Base-by-base conservation (phyloP, 2,329 filamentous ascomycete genomes). In the Truncatella angustata region DNA sequence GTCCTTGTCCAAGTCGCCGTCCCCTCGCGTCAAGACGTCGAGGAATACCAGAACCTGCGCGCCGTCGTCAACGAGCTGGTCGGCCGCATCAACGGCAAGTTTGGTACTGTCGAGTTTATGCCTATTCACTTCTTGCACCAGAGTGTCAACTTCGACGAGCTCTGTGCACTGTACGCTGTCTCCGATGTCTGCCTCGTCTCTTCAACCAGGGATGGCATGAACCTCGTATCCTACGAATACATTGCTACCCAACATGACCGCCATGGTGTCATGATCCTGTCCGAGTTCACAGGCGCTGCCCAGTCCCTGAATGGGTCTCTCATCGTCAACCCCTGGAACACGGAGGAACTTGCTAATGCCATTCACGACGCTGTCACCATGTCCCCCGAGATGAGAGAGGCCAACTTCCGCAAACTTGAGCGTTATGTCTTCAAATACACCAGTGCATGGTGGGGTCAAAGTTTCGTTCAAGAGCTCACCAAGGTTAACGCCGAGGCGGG, bases 91-190 rank as follows among this genome's bases (percentile, higher is more conserved):
- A 99, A 99, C 67, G 94, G 94, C 65, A 91, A 90, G 67, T 97
- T 97, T 65, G 92, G 93, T 68, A 97, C 92, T 28, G 88, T 97
- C 64, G 93, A 97, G 71, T 97, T 97, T 75, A 97, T 96, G 88
- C 94, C 94, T 1, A 97, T 99, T 62, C 94, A 97, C 72, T 97
- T 97, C 76, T 86, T 97, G 64, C 94, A 97, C 75, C 95, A 97
- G 74, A 96, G 90, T 4, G 91, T 97, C 65, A 85, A 85, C 45
- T 97, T 97, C 62, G 91, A 97, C 61, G 94, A 97, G 73, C 84
- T 99, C 32, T 92, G 95, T 46, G 92, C 92, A 0, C 81, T 97
- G 7, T 97, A 97, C 67, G 90, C 91, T 14, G 87, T 95, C 20
- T 94, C 91, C 3, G 94, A 97, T 66, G 90, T 91, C 40, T 96